phyloP scores from a whole-genome alignment of 169 alveolate species.

The Eimeria sp. region DNA sequence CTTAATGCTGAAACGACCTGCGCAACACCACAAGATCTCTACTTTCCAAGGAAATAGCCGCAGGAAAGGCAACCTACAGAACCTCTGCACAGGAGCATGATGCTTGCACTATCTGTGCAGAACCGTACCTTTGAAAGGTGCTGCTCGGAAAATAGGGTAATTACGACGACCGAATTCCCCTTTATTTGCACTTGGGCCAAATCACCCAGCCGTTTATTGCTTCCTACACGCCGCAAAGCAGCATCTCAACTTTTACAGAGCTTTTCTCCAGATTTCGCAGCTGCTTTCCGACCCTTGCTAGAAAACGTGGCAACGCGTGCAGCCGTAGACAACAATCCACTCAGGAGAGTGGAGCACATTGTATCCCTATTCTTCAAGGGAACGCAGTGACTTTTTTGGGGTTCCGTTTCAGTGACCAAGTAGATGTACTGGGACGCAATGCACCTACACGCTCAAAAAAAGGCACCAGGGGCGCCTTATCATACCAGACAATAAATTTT shows the following conservation, averaged over 20 bases:
- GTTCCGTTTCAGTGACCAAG: background rate
- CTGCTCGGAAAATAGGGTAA: conserved; percentile 33
- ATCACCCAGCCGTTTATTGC: conserved; percentile 32
- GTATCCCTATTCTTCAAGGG: background rate
- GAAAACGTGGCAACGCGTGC: background rate
- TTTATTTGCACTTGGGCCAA: conserved; percentile 38
- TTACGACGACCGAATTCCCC: conserved; percentile 23
- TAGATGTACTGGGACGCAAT: background rate
- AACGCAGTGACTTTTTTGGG: too few species aligned
- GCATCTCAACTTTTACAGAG: background rate
- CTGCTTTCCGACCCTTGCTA: background rate
- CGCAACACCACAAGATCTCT: background rate
- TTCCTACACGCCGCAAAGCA: background rate
- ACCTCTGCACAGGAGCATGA: background rate
- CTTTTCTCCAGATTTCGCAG: background rate
- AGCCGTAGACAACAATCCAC: background rate
- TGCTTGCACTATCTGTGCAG: background rate
- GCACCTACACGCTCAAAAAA: background rate
- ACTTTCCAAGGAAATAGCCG: background rate
- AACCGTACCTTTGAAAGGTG: conserved; percentile 46
- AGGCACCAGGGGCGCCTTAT: too few species aligned
- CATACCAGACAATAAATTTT: background rate
- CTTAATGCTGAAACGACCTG: conserved; percentile 45
- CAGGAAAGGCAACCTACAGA: conserved; percentile 9
- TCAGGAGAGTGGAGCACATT: background rate